phyloP scores from a whole-genome alignment of 2,329 filamentous ascomycete species.

The Trichoderma pleuroti region DNA sequence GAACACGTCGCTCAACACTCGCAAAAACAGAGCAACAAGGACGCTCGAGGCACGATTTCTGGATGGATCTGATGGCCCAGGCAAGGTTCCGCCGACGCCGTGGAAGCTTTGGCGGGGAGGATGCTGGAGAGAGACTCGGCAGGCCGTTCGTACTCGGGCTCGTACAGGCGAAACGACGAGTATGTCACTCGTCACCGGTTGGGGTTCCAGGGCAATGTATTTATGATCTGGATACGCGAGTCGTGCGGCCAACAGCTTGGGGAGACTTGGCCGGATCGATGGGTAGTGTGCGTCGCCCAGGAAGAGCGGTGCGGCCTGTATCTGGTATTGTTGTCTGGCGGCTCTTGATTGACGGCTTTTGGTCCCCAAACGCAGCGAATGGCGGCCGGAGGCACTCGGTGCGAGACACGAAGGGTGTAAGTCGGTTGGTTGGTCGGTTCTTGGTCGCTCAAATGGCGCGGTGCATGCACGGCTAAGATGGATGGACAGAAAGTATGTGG shows the following conservation, averaged over 20 bases:
- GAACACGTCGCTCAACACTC: background rate
- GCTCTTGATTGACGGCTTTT: constrained; percentile 6
- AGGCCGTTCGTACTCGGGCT: background rate
- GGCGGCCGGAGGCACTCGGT: background rate
- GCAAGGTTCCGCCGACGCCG: background rate
- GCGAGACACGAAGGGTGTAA: constrained; percentile 21
- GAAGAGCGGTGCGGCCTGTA: constrained; percentile 4
- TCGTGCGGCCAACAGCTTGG: background rate
- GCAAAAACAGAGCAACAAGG: background rate
- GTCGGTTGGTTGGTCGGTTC: constrained; percentile 20
- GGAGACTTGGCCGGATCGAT: background rate
- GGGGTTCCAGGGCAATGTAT: constrained; percentile 3
- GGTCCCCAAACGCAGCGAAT: constrained; percentile 16
- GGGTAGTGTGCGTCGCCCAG: background rate
- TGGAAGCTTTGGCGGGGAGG: background rate
- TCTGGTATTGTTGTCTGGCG: constrained; percentile 14
- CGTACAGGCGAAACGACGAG: background rate
- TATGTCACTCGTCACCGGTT: background rate
- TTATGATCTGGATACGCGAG: constrained; percentile 8
- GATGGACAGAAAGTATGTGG: constrained; percentile 11
- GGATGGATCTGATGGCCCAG: background rate
- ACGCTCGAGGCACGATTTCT: background rate
- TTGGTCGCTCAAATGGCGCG: constrained; percentile 11
- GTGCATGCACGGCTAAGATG: constrained; percentile 16
- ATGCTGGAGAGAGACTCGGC: constrained; percentile 5